These are phyloP conservation scores for Phytopythium delawarense DNA, from an alignment of 352 stramenopile genomes.

Conservation along the genomic window DNA sequence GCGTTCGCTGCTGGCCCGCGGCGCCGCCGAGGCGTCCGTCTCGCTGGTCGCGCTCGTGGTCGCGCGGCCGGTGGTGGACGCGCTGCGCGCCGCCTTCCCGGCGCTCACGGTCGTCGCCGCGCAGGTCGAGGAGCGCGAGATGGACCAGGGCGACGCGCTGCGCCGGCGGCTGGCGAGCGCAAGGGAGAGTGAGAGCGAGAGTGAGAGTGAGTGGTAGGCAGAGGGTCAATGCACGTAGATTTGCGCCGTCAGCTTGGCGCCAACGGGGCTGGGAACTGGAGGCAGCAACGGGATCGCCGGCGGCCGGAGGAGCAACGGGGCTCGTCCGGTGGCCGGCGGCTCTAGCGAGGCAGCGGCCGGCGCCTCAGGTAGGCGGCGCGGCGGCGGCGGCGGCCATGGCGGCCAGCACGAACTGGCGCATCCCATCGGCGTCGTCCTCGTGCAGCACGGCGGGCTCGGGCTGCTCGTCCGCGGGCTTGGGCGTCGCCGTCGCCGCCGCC, in stretches of 20 bases:
- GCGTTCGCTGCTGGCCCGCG: conserved; percentile 26
- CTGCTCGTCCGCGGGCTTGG: neutral
- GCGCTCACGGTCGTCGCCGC: conserved; percentile 19
- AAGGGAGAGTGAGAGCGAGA: neutral
- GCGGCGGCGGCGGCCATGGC: neutral
- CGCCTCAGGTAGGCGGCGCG: too few relatives aligned
- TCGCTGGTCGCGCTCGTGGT: conserved; percentile 41
- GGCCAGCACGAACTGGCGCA: conserved; percentile 21
- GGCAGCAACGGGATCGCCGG: neutral
- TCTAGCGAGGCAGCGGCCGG: too few relatives aligned
- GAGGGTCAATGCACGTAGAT: neutral
- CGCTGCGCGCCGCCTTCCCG: conserved; percentile 29
- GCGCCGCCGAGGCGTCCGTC: conserved; percentile 38
- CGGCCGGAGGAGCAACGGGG: neutral
- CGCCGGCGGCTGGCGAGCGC: too few relatives aligned
- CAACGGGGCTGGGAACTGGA: neutral
- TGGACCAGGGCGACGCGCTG: too few relatives aligned
- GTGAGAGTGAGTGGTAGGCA: too few relatives aligned
- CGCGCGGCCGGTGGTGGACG: conserved; percentile 26
- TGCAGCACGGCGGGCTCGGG: conserved; percentile 27
- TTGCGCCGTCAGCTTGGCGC: neutral
- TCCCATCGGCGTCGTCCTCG: conserved; percentile 36
- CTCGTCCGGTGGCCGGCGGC: conserved; percentile 1
- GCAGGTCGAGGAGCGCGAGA: conserved; percentile 12
- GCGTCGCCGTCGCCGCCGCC: too few relatives aligned